These are phyloP conservation scores for Suillus alpinus DNA, from an alignment of 768 basidiomycete species.

Conservation along the genomic window DNA sequence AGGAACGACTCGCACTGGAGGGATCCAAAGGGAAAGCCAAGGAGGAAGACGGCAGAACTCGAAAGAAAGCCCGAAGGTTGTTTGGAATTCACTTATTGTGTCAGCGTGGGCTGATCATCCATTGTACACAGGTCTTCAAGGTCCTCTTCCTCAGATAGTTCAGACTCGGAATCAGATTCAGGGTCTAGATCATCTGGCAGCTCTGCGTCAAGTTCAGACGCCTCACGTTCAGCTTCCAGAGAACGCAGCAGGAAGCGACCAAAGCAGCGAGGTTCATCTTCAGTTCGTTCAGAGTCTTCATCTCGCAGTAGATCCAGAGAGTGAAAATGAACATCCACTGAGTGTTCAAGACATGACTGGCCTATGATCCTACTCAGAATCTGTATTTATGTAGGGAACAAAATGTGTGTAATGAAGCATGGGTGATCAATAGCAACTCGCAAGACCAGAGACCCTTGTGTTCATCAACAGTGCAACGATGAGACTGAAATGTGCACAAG, in stretches of 20 bases:
- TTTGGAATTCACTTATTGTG: constrained; percentile 27
- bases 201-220: constrained; percentile 33
- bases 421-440: constrained; percentile 17
- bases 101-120: neutral
- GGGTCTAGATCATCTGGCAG: constrained; percentile 23
- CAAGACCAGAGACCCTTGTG: constrained; percentile 56
- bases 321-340: constrained; percentile 8
- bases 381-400: constrained; percentile 13
- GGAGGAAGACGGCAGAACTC: constrained; percentile 28
- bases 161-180: constrained; percentile 34
- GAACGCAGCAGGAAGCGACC: constrained; percentile 42
- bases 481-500: constrained; percentile 39
- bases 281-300: constrained; percentile 15
- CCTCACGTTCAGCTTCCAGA: constrained; percentile 44
- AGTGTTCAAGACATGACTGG: neutral
- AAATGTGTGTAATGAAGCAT: constrained; percentile 1
- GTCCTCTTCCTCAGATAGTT: constrained; percentile 42
- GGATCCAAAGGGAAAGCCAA: constrained; percentile 30
- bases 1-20: constrained; percentile 46
- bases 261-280: constrained; percentile 16
- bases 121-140: constrained; percentile 29
- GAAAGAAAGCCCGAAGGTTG: constrained; percentile 39
- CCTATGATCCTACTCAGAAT: neutral
- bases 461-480: constrained; percentile 94
- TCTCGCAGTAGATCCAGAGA: constrained; percentile 13